These are phyloP conservation scores for Solanum chacoense DNA, from an alignment of 305 asterid genomes.

Conservation along the genomic window DNA sequence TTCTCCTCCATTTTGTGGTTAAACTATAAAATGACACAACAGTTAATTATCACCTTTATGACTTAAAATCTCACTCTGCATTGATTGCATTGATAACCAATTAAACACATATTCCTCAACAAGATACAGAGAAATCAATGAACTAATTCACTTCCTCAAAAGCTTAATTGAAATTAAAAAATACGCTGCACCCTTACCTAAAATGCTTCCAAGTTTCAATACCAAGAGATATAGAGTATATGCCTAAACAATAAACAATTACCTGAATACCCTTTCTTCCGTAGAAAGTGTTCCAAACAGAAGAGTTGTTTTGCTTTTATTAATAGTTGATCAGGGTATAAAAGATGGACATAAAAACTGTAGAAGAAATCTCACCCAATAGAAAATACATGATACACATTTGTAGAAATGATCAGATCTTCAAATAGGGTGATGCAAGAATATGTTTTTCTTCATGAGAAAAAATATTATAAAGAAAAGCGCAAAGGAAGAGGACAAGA, in stretches of 20 bases:
- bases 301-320: conserved; percentile 85
- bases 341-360: conserved; percentile 49
- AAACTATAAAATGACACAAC: too few relatives aligned
- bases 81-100: too few relatives aligned
- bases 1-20: too few relatives aligned
- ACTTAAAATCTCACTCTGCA: too few relatives aligned
- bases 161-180: too few relatives aligned
- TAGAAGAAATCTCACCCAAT: conserved; percentile 3
- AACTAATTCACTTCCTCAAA: too few relatives aligned
- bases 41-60: too few relatives aligned
- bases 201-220: too few relatives aligned
- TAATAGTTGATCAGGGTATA: conserved; percentile 74
- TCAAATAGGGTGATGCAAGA: not conserved
- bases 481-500: not conserved
- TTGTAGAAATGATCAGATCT: conserved; percentile 5
- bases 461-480: not conserved
- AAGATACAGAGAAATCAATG: too few relatives aligned
- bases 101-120: too few relatives aligned
- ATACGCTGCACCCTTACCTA: too few relatives aligned
- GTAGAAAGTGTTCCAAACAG: conserved; percentile 70
- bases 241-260: conserved; percentile 9
- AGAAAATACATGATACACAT: not conserved
- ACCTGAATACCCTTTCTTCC: conserved; percentile 76
- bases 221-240: too few relatives aligned
- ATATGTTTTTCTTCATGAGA: not conserved